Base-by-base conservation (phyloP, 192 early-diverging fungal species). In the Coemansia sp. region DNA sequence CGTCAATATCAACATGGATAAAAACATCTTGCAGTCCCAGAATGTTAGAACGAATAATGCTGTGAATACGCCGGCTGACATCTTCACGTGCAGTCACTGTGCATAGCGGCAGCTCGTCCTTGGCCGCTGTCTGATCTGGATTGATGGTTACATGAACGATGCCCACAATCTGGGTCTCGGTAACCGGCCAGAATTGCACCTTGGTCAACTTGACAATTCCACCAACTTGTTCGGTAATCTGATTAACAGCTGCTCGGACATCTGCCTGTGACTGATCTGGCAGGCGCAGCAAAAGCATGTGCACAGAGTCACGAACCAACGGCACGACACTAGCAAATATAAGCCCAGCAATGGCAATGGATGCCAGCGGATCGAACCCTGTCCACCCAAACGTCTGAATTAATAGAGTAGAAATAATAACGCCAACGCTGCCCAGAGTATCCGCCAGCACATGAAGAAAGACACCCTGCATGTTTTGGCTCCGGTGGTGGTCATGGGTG, bases 361-460 rank as follows among this genome's bases (percentile, higher is more conserved):
- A 98, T 25, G 93, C 93, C 41, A 96, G 85, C 0, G 96, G 96
- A 75, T 98, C 96, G 38, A 95, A 90, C 58, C 96, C 95, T 11
- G 91, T 91, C 96, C 96, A 98, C 1, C 90, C 93, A 73, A 93
- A 95, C 69, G 73, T 85, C 66, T 92, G 84, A 43, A 98, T 94
- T 35, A 96, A 75, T 21, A 98, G 64, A 0, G 93, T 93, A 0
- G 94, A 96, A n/a, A 95, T 86, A 54, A 98, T 95, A 1, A 98
- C 96, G 59, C 96, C 96, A 1, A 94, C 92, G 38, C 93, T 95
- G 25, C 96, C 96, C 17, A 98, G 81, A 2, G 96, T 94, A 73
- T 98, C 96, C 5, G 94, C 91, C 65, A 98, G 76, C 32, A 98
- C 89, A 61, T 98, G 96, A 37, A 98, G 75, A 65, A 96, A 98